Conservation (phyloP, 2,329 filamentous ascomycete genomes). For the Aspergillus puulaauensis region DNA sequence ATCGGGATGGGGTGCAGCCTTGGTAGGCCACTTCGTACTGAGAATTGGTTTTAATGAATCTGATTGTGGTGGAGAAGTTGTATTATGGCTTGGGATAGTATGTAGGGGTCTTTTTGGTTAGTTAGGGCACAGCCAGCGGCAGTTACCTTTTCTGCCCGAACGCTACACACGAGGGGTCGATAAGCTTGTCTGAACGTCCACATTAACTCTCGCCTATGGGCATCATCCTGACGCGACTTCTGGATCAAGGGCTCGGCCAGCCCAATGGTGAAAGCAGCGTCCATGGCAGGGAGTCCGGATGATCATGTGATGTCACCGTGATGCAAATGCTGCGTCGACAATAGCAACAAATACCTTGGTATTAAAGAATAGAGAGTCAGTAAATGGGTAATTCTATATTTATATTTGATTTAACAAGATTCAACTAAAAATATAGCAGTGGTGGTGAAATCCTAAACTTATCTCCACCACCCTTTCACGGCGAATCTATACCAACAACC, state of each 20-base stretch:
- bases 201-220: no score
- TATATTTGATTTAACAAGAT: neutral
- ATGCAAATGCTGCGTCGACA: neutral
- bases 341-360: neutral
- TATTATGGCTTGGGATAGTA: no score
- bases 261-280: no score
- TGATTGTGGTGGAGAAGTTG: no score
- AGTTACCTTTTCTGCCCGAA: no score
- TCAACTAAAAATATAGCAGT: neutral
- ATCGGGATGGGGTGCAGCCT: conserved; percentile 17
- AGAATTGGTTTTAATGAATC: neutral
- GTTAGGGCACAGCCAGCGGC: neutral
- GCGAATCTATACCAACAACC: neutral
- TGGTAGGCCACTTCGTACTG: conserved; percentile 6
- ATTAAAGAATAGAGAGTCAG: neutral
- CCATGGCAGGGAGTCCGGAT: neutral
- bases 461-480: neutral
- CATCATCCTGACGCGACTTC: neutral
- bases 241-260: neutral
- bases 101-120: no score
- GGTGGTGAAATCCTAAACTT: neutral
- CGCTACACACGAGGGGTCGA: neutral
- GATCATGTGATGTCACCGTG: conserved; percentile 7
- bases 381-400: no score
- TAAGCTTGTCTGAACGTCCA: neutral